phyloP scores from a whole-genome alignment of 176 grass and related monocot species.

The Aegilops tauschii region DNA sequence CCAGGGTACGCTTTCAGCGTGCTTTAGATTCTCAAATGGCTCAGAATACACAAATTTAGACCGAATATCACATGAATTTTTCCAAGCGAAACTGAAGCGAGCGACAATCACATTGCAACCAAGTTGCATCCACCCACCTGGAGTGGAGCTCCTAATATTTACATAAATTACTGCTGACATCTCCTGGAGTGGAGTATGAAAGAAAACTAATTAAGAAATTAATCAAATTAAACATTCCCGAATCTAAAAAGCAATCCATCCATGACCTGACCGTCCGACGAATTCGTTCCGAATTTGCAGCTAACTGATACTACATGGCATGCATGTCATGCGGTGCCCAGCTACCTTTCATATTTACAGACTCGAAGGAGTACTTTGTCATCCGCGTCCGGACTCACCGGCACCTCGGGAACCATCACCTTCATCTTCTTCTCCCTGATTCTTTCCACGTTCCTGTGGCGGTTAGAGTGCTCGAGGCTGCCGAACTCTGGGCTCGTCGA shows the following conservation, averaged over 20 bases:
- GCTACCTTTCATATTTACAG: conserved; percentile 15
- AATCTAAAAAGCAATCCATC: background rate
- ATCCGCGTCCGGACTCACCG: background rate
- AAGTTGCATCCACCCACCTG: background rate
- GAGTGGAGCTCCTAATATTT: background rate
- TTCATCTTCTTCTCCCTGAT: background rate
- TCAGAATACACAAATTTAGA: background rate
- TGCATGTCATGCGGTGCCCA: background rate
- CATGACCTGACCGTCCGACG: background rate
- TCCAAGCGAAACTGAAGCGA: background rate
- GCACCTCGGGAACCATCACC: background rate
- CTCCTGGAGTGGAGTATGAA: too few species aligned
- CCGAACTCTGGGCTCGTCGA: conserved; percentile 46
- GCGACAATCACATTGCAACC: background rate
- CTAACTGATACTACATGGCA: conserved; percentile 1
- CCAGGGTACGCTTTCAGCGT: background rate
- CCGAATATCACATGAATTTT: background rate
- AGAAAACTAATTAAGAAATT: conserved; percentile 2
- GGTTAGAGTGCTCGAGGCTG: conserved; percentile 40
- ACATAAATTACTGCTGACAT: background rate
- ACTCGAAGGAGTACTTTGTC: background rate
- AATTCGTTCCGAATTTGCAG: background rate
- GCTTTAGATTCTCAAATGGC: background rate
- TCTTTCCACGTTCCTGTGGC: conserved; percentile 35
- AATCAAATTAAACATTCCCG: background rate